phyloP scores from a whole-genome alignment of 2,329 filamentous ascomycete genomes.

The Aspergillus sp. region DNA sequence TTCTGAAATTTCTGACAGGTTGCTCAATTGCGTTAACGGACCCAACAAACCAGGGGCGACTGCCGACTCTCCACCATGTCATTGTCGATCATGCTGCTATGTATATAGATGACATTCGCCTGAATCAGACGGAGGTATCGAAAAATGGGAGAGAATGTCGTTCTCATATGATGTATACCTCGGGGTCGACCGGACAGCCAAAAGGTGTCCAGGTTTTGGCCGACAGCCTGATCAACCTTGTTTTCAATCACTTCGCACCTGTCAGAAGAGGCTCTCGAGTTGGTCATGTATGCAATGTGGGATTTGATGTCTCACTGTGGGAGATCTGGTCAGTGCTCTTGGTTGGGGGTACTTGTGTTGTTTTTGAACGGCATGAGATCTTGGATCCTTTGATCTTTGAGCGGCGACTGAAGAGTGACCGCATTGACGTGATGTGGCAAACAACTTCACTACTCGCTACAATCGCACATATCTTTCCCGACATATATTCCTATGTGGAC shows the following conservation, averaged over 20 bases:
- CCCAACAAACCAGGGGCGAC: background rate
- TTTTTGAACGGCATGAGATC: no score
- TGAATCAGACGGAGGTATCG: background rate
- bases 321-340: no score
- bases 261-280: constrained; percentile 4
- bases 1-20: constrained; percentile 5
- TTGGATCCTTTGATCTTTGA: no score
- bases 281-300: constrained; percentile 8
- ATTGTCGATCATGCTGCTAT: constrained; percentile 2
- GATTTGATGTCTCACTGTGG: constrained; percentile 8
- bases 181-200: constrained; percentile 66
- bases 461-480: constrained; percentile 5
- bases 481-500: constrained; percentile 5
- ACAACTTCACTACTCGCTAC: constrained; percentile 9
- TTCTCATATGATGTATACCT: constrained; percentile 54
- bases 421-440: constrained; percentile 6
- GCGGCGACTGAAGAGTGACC: background rate
- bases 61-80: background rate
- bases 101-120: background rate
- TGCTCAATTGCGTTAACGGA: background rate
- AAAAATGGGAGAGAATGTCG: background rate
- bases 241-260: background rate
- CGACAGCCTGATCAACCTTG: constrained; percentile 21
- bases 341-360: no score
- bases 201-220: constrained; percentile 78